Conservation (phyloP, 345 rosid genomes). For the Pugionium cornutum region DNA sequence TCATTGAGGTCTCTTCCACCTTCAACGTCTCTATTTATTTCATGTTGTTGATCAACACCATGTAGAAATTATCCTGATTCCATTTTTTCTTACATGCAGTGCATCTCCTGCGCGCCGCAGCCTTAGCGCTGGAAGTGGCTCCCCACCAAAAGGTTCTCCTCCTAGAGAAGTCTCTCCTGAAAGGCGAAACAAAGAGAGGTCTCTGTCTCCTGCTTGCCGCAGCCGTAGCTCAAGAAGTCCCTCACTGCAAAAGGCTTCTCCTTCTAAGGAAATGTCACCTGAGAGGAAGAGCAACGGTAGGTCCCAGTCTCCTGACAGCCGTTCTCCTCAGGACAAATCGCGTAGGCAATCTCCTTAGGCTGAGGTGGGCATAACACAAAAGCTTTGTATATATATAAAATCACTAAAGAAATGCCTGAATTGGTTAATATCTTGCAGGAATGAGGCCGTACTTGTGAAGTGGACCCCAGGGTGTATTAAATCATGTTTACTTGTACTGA, state of each 20-base stretch:
- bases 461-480: constrained; percentile 22
- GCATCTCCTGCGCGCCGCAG: constrained; percentile 55
- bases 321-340: constrained; percentile 47
- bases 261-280: constrained; percentile 45
- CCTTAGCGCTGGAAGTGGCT: constrained; percentile 46
- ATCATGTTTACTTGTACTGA: constrained; percentile 37
- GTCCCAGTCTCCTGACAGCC: constrained; percentile 53
- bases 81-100: constrained; percentile 32
- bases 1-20: constrained; percentile 49
- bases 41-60: neutral
- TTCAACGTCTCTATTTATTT: neutral
- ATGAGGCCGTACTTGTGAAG: constrained; percentile 38
- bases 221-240: constrained; percentile 49
- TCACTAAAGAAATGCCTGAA: constrained; percentile 11
- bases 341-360: constrained; percentile 52
- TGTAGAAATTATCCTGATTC: constrained; percentile 6
- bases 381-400: neutral
- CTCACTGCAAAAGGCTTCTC: constrained; percentile 43
- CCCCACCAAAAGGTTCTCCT: constrained; percentile 45
- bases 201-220: constrained; percentile 49
- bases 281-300: constrained; percentile 43
- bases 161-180: constrained; percentile 47
- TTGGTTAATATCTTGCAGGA: constrained; percentile 48
- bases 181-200: constrained; percentile 43
- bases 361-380: constrained; percentile 42